Percentiles rank a stretch among this genome's conserved stretches.
Conservation (phyloP, 257 asterid species). For the Handroanthus guayacan region DNA sequence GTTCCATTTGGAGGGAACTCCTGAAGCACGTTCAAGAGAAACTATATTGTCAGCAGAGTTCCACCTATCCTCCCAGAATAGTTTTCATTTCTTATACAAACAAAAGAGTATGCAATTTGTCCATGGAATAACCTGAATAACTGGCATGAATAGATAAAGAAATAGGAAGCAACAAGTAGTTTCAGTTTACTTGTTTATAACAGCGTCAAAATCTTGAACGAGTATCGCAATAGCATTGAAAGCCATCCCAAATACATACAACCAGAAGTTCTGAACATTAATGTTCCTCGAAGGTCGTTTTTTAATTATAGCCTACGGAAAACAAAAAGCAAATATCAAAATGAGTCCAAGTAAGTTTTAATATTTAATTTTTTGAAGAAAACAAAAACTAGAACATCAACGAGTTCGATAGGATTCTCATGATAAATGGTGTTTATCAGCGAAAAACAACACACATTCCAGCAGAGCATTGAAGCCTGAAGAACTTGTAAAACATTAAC, state of each 20-base stretch:
- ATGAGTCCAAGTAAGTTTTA: constrained; percentile 26
- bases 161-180: constrained; percentile 8
- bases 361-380: neutral
- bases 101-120: constrained; percentile 2
- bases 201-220: constrained; percentile 93
- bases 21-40: constrained; percentile 2
- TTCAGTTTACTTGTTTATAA: constrained; percentile 73
- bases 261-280: constrained; percentile 98
- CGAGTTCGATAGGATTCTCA: constrained; percentile 5
- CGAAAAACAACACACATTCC: constrained; percentile 16
- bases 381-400: constrained; percentile 21
- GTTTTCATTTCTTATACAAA: constrained; percentile 24
- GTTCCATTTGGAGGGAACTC: constrained; percentile 22
- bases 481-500: constrained; percentile 17
- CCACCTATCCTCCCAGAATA: constrained; percentile 27
- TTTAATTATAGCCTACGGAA: constrained; percentile 86
- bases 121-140: constrained; percentile 25
- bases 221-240: constrained; percentile 90
- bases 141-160: constrained; percentile 15
- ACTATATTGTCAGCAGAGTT: constrained; percentile 20
- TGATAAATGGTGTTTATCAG: constrained; percentile 29
- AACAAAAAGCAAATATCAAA: constrained; percentile 38
- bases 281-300: constrained; percentile 96
- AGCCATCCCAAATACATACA: constrained; percentile 96
- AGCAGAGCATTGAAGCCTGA: constrained; percentile 16